Evolutionary conservation across 2,329 filamentous ascomycete species (phyloP).

Genomic region (Hymenoscyphus linearis): DNA sequence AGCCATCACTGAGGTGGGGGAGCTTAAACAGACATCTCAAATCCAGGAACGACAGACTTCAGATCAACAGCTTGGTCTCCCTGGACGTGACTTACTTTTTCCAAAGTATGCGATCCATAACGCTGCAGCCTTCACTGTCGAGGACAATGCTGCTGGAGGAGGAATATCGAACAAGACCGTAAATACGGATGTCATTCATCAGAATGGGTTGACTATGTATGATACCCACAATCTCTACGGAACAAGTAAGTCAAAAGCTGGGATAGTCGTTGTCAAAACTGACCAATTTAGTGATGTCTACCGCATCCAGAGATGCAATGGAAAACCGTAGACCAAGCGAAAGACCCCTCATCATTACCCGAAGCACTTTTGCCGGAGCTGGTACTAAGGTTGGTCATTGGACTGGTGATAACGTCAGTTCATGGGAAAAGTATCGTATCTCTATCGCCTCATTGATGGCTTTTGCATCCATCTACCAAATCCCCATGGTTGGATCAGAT

Average conservation of each 20-base stretch:
- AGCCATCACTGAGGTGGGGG: constrained; percentile 11
- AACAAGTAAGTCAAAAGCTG: constrained; percentile 39
- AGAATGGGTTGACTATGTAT: constrained; percentile 62
- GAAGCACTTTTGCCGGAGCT: constrained; percentile 70
- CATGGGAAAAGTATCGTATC: constrained; percentile 55
- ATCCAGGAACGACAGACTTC: constrained; percentile 1
- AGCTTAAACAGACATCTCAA: background rate
- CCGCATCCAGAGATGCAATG: constrained; percentile 61
- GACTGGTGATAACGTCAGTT: constrained; percentile 53
- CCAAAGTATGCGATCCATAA: constrained; percentile 64
- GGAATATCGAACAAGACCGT: constrained; percentile 55
- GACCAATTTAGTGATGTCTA: constrained; percentile 56
- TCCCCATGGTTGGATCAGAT: constrained; percentile 66
- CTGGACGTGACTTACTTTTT: constrained; percentile 56
- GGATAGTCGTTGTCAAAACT: constrained; percentile 8
- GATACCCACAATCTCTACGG: constrained; percentile 77
- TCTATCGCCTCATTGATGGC: constrained; percentile 54
- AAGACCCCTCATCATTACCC: constrained; percentile 68
- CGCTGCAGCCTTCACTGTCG: constrained; percentile 45
- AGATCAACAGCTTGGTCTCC: constrained; percentile 50
- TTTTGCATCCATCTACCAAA: constrained; percentile 60
- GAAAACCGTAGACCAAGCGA: constrained; percentile 54
- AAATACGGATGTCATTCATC: constrained; percentile 61
- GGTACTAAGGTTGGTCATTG: constrained; percentile 59
- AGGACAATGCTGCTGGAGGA: constrained; percentile 39